Conservation (phyloP, 2,329 filamentous ascomycete species). For the Aspergillus versicolor region DNA sequence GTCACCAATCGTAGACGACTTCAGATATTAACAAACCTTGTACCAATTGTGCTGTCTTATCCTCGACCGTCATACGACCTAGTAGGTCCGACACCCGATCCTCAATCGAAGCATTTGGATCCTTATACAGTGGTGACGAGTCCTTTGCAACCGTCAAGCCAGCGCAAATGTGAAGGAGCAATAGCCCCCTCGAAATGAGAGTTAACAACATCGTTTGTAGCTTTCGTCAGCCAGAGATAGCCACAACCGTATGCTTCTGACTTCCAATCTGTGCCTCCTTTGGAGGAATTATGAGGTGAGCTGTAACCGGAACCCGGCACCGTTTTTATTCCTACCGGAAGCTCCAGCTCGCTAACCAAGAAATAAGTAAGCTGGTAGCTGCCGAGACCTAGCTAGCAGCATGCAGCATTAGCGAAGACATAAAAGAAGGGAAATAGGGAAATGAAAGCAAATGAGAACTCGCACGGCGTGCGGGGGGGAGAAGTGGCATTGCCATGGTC, state of each 20-base stretch:
- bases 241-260: no score
- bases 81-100: constrained; percentile 67
- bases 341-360: neutral
- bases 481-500: neutral
- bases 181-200: constrained; percentile 22
- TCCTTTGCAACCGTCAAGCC: constrained; percentile 18
- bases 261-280: no score
- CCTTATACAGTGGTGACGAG: constrained; percentile 55
- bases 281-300: neutral
- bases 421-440: neutral
- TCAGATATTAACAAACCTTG: constrained; percentile 44
- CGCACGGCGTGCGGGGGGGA: neutral
- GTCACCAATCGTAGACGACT: neutral
- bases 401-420: neutral
- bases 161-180: constrained; percentile 27
- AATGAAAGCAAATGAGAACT: neutral
- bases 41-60: constrained; percentile 69
- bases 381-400: neutral
- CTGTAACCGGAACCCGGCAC: neutral
- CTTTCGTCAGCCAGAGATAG: neutral
- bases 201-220: constrained; percentile 12
- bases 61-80: constrained; percentile 70
- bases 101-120: constrained; percentile 62
- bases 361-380: neutral
- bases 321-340: neutral